Conservation (phyloP, 2,329 filamentous ascomycete genomes). For the Penicillium olsonii region DNA sequence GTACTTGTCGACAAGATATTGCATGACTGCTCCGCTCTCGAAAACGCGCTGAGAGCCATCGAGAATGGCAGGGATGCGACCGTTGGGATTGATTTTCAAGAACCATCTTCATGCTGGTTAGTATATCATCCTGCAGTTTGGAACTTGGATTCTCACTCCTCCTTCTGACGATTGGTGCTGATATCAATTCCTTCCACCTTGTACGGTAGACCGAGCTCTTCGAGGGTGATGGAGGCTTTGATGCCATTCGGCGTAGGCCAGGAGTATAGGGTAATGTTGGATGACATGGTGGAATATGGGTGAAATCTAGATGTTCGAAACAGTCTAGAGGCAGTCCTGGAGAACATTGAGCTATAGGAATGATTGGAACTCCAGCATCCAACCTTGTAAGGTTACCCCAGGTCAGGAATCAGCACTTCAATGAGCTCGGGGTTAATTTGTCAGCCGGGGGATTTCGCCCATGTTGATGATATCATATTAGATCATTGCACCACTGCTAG, state of each 20-base stretch:
- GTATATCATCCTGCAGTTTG: not conserved
- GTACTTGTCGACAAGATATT: constrained; percentile 49
- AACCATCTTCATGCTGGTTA: constrained; percentile 37
- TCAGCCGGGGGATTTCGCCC: constrained; percentile 1
- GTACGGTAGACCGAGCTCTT: constrained; percentile 40
- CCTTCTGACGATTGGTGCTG: constrained; percentile 46
- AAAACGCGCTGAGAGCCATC: constrained; percentile 46
- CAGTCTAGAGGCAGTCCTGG: constrained; percentile 11
- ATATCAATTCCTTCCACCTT: constrained; percentile 44
- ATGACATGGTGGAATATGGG: constrained; percentile 23
- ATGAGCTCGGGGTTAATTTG: constrained; percentile 1
- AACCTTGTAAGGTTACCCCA: too few species aligned
- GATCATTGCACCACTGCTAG: too few species aligned
- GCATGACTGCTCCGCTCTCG: constrained; percentile 49
- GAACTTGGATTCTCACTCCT: constrained; percentile 33
- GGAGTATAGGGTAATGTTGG: constrained; percentile 34
- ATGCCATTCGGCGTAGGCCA: constrained; percentile 37
- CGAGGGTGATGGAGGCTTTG: constrained; percentile 40
- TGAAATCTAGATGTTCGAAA: constrained; percentile 6
- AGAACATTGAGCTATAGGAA: too few species aligned
- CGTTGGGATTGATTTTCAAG: constrained; percentile 52
- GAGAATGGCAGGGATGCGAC: constrained; percentile 49
- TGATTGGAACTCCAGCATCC: too few species aligned
- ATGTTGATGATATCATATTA: not conserved
- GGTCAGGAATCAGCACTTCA: too few species aligned